Evolutionary conservation across 768 basidiomycete species (phyloP), one percentile per base, ranked within the genome.

Genomic region (Lactarius evosmus): DNA sequence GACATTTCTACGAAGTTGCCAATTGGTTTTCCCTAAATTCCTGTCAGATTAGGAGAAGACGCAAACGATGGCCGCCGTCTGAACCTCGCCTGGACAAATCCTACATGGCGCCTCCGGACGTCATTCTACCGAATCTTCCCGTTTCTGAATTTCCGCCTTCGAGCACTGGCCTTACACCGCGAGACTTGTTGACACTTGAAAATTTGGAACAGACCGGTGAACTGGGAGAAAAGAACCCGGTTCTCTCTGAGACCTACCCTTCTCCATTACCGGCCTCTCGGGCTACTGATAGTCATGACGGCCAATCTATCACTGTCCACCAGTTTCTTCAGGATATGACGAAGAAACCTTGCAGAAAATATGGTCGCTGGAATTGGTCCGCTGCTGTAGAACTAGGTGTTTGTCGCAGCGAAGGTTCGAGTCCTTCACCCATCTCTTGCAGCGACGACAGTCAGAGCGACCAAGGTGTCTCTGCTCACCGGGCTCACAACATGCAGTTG

Each of bases 31-130:
- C 46, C 22, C 6, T 49, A 9, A 49, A 49, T 16, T 14, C 7
- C 40, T 1, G 33, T 41, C 46, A 66, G 66, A 65, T 66, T 17
- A 66, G 51, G 58, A 52, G 44, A 34, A 64, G 58, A 30, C 66
- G 66, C 63, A 66, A 65, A 44, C 53, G 62, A 40, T 19, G 53
- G 22, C 34, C 8, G n/a, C 51, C 19, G 30, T 19, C 57, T 5
- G 56, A 46, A 27, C 56, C 62, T 52, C 41, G 30, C 32, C 16
- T 54, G 22, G 32, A 53, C 5, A 14, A 61, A 4, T 53, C 56
- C 36, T 59, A 36, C 51, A 16, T 8, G 36, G 34, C 34, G 12
- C 19, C 50, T n/a, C 22, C 17, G 33, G 30, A 58, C n/a, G n/a
- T 30, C 8, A 41, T 17, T 34, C 25, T 40, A 25, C 30, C 58